A percentile compares a stretch with the other conserved stretches of the same genome.
Evolutionary conservation across 2,329 filamentous ascomycete genomes (phyloP).

Genomic region (Chrysoporthe deuterocubensis): DNA sequence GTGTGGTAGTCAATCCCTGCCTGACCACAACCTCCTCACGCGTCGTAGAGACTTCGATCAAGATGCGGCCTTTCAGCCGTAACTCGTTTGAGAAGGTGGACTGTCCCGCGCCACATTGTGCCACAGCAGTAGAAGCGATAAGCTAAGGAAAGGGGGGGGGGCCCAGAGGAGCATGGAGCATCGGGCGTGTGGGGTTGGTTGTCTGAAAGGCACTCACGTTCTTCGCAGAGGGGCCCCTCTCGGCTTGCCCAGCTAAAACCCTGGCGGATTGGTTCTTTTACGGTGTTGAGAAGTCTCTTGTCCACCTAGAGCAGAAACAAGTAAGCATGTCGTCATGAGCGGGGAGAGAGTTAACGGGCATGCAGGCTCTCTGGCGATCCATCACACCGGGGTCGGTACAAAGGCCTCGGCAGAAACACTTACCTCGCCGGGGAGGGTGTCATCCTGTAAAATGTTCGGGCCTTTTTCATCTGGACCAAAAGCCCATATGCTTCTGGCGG

Average conservation of each 20-base stretch:
- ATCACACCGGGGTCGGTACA: neutral
- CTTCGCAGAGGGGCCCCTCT: constrained; percentile 96
- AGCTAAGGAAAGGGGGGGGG: constrained; percentile 5
- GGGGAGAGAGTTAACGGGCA: neutral
- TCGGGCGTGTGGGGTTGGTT: constrained; percentile 28
- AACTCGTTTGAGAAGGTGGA: constrained; percentile 23
- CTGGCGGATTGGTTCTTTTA: constrained; percentile 91
- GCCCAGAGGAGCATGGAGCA: constrained; percentile 8
- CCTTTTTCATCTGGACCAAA: constrained; percentile 96
- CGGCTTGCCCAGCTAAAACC: constrained; percentile 96
- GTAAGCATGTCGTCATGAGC: constrained; percentile 24
- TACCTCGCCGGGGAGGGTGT: constrained; percentile 88
- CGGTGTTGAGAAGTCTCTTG: constrained; percentile 83
- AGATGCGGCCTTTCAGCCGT: constrained; percentile 5
- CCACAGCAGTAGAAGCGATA: constrained; percentile 18
- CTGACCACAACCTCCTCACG: neutral
- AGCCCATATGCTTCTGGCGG: constrained; percentile 95
- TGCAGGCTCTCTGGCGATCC: constrained; percentile 21
- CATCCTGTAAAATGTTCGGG: constrained; percentile 94
- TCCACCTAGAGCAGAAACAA: constrained; percentile 64
- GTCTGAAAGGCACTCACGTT: constrained; percentile 67
- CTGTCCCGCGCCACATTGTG: constrained; percentile 12
- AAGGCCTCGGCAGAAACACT: constrained; percentile 37
- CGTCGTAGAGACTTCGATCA: neutral
- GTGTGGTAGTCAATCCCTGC: constrained; percentile 15